A percentile compares a stretch with the other conserved stretches of the same genome.
These are phyloP conservation scores for Dryadomyces sulphureus DNA, from an alignment of 2,329 filamentous ascomycete genomes.

Conservation along the genomic window DNA sequence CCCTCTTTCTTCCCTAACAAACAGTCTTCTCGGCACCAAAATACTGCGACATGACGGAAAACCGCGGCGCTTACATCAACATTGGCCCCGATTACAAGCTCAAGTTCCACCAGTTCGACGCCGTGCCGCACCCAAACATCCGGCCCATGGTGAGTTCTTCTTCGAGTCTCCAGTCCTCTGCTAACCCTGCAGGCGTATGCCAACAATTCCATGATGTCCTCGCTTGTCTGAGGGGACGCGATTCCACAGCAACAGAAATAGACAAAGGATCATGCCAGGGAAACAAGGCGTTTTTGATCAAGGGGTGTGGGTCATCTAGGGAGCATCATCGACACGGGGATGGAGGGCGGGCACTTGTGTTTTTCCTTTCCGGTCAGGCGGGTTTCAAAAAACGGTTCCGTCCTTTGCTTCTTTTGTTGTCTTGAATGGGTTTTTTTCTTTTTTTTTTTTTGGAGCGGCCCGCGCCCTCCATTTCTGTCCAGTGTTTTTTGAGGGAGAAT, in stretches of 20 bases:
- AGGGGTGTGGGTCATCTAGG: background rate
- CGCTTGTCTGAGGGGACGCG: constrained; percentile 42
- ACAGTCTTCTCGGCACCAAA: constrained; percentile 89
- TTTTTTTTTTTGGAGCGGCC: background rate
- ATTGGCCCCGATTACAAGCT: constrained; percentile 85
- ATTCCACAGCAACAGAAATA: background rate
- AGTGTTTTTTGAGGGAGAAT: background rate
- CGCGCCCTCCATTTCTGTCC: background rate
- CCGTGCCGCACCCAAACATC: constrained; percentile 89
- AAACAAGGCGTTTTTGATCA: constrained; percentile 1
- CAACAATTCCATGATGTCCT: constrained; percentile 65
- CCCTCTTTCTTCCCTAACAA: constrained; percentile 2
- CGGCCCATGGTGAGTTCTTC: constrained; percentile 60
- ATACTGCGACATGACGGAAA: constrained; percentile 96
- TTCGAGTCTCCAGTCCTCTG: background rate
- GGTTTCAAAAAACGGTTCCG: background rate
- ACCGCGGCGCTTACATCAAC: constrained; percentile 97
- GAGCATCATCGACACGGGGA: constrained; percentile 1
- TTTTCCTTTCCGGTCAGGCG: background rate
- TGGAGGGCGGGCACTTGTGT: background rate
- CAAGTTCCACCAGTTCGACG: constrained; percentile 84
- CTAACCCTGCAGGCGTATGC: constrained; percentile 54
- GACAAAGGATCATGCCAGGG: background rate
- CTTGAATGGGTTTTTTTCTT: background rate
- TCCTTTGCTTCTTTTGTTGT: background rate